Base-by-base conservation (phyloP, 1,284 basidiomycete genomes). In the Trichosporon inkin region DNA sequence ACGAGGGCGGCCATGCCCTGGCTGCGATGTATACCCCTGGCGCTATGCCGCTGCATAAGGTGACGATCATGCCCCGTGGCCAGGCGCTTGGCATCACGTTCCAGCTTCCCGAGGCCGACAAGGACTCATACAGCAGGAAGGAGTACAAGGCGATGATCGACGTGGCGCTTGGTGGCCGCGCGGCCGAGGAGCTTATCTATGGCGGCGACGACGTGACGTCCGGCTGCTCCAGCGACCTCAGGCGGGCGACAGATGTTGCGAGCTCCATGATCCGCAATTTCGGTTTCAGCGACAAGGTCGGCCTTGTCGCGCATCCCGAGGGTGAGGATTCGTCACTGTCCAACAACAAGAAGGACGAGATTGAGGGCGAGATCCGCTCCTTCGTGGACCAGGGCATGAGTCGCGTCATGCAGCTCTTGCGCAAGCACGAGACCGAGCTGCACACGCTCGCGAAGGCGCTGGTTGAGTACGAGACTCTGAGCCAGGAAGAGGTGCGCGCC, bases 1-100 rank as follows among this genome's bases (percentile, higher is more conserved):
- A 97, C 77, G 93, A 97, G 83, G 93, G 91, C 64, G 93, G 93
- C 10, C 93, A 96, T 77, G 92, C 93, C 16, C 84, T 97, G 20
- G 86, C 92, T 19, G 91, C 92, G 6, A 79, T 96, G 37, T 92
- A 92, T 74, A 96, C 94, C 0, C 85, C 90, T 62, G 93, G 92
- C 57, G 91, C 92, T 28, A 91, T 92, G 84, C 93, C 93, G 32
- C 79, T 97, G 65, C 93, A 97, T 78, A 96, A 94, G 81, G 93
- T 95, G 24, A 97, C 93, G 17, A 94, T 93, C 77, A 85, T 97
- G 63, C 93, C 92, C 53, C 88, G 94, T 69, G 93, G 93, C 34
- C 90, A 92, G 70, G 88, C 92, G 17, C 83, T 96, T 36, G 94
- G 94, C 65, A 81, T 92, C 69, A 96, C 93, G 1, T 86, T 90